Evolutionary conservation across 345 rosid species (phyloP).

Genomic region (Camelina hispida): DNA sequence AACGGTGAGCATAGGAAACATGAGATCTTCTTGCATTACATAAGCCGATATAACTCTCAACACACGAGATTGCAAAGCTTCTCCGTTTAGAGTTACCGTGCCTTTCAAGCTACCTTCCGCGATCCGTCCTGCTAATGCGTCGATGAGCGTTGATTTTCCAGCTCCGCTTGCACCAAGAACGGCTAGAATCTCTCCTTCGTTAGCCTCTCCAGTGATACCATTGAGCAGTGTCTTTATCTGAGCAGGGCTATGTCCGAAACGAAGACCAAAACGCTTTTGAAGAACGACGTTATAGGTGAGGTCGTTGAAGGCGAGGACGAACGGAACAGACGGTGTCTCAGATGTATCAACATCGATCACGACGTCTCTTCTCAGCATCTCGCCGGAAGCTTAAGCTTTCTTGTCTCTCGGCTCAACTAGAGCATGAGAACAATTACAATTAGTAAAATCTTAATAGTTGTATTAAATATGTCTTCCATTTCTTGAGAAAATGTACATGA

Average conservation of each 20-base stretch:
- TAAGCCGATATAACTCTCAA: slow-evolving; percentile 83
- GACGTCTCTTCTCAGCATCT: slow-evolving; percentile 25
- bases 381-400: slow-evolving; percentile 8
- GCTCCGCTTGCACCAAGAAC: slow-evolving; percentile 91
- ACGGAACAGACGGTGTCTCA: slow-evolving; percentile 23
- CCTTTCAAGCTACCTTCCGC: slow-evolving; percentile 78
- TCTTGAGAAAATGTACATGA: slow-evolving; percentile 3
- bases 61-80: slow-evolving; percentile 44
- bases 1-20: slow-evolving; percentile 79
- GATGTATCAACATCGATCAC: slow-evolving; percentile 22
- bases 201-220: slow-evolving; percentile 76
- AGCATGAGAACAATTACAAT: slow-evolving; percentile 15
- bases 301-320: slow-evolving; percentile 37
- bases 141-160: slow-evolving; percentile 88
- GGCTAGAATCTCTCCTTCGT: slow-evolving; percentile 76
- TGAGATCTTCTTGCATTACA: slow-evolving; percentile 94
- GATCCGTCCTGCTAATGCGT: slow-evolving; percentile 84
- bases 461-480: not conserved
- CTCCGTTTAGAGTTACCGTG: slow-evolving; percentile 70
- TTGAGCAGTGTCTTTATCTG: slow-evolving; percentile 42
- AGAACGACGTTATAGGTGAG: slow-evolving; percentile 34
- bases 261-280: slow-evolving; percentile 40
- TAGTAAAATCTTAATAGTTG: not conserved
- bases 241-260: slow-evolving; percentile 31
- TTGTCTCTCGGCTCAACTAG: slow-evolving; percentile 22